These are phyloP conservation scores for Ilex aquifolium DNA, from an alignment of 257 asterid genomes.

Conservation along the genomic window DNA sequence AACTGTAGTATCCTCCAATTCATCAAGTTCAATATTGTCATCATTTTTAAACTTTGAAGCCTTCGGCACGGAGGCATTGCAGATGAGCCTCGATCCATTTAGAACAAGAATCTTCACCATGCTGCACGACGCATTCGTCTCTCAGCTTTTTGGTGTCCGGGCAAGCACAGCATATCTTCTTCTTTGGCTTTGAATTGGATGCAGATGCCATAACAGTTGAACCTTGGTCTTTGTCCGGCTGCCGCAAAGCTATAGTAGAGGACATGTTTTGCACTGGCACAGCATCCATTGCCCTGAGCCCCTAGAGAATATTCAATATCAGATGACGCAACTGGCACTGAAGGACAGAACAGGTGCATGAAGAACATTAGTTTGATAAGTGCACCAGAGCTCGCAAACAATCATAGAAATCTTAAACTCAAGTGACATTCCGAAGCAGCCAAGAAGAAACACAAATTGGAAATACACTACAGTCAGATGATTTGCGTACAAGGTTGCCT, in stretches of 20 bases:
- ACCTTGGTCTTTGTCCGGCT: slow-evolving; percentile 34
- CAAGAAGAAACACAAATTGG: no score
- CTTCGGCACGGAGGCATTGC: slow-evolving; percentile 84
- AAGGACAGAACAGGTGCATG: neutral
- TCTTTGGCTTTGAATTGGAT: slow-evolving; percentile 69
- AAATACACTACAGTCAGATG: no score
- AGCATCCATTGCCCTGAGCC: slow-evolving; percentile 40
- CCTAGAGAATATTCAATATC: neutral
- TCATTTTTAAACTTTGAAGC: slow-evolving; percentile 59
- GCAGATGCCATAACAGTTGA: slow-evolving; percentile 24
- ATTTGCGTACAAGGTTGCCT: no score
- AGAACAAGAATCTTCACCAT: slow-evolving; percentile 73
- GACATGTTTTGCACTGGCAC: slow-evolving; percentile 27
- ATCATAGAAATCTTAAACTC: no score
- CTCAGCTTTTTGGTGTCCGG: slow-evolving; percentile 83
- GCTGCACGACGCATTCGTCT: slow-evolving; percentile 78
- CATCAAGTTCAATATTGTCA: neutral
- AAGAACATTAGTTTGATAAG: no score
- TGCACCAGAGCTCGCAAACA: no score
- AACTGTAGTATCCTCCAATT: neutral
- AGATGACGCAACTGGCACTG: slow-evolving; percentile 8
- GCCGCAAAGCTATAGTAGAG: slow-evolving; percentile 33
- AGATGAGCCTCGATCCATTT: slow-evolving; percentile 85
- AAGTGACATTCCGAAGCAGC: no score
- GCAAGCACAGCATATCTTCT: slow-evolving; percentile 95